Evolutionary conservation across 176 grass and related monocot species (phyloP).

Genomic region (Carex pumila): DNA sequence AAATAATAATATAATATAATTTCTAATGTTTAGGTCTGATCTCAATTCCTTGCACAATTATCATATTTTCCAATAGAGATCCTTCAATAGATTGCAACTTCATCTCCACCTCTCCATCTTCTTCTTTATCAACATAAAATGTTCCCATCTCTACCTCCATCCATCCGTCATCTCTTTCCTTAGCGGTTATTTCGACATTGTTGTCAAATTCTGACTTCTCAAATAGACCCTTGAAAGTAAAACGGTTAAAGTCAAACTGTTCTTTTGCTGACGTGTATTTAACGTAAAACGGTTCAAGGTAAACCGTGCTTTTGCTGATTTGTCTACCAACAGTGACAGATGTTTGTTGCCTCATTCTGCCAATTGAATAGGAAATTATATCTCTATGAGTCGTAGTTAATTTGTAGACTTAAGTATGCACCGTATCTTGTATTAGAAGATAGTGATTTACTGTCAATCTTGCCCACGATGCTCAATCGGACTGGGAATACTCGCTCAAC

Average conservation of each 20-base stretch:
- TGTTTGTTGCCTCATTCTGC: constrained; percentile 10
- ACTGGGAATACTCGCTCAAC: neutral
- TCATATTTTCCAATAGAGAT: constrained; percentile 1
- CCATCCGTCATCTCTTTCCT: constrained; percentile 7
- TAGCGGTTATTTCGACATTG: neutral
- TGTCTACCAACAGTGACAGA: neutral
- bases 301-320: neutral
- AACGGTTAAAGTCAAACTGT: too few relatives aligned
- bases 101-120: constrained; percentile 18
- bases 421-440: constrained; percentile 30
- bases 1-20: neutral
- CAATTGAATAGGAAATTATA: constrained; percentile 27
- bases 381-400: constrained; percentile 22
- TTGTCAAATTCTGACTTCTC: too few relatives aligned
- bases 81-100: constrained; percentile 19
- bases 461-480: neutral
- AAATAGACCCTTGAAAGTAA: too few relatives aligned
- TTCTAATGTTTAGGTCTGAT: constrained; percentile 34
- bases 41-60: constrained; percentile 53
- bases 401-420: constrained; percentile 46
- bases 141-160: constrained; percentile 49
- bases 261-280: too few relatives aligned
- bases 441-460: constrained; percentile 26
- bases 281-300: neutral
- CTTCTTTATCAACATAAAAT: neutral